Percentiles rank a stretch among this genome's conserved stretches.
These are phyloP conservation scores for Colletotrichum trifolii DNA, from an alignment of 2,329 filamentous ascomycete species.

Conservation along the genomic window DNA sequence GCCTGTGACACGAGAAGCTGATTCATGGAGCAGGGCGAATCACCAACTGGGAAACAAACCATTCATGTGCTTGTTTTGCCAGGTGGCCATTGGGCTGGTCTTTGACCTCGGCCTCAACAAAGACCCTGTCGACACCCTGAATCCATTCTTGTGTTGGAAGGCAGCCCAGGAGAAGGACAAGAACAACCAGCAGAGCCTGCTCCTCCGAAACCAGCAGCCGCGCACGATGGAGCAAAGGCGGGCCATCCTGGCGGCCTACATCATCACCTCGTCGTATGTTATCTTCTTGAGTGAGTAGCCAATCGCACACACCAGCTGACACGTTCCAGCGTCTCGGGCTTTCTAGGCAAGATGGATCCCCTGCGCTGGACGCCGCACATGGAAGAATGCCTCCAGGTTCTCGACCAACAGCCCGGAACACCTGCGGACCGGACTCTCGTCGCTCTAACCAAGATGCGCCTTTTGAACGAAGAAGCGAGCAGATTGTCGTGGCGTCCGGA, in stretches of 20 bases:
- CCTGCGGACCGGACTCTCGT: slow-evolving; percentile 59
- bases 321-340: slow-evolving; percentile 1
- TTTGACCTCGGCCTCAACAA: slow-evolving; percentile 56
- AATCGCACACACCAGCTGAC: neutral
- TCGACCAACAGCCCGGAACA: slow-evolving; percentile 55
- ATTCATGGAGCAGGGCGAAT: slow-evolving; percentile 18
- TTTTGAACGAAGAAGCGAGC: slow-evolving; percentile 42
- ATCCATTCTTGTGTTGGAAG: slow-evolving; percentile 34
- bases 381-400: slow-evolving; percentile 61
- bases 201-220: slow-evolving; percentile 13
- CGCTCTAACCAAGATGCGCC: slow-evolving; percentile 50
- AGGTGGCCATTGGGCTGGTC: slow-evolving; percentile 55
- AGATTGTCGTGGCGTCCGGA: slow-evolving; percentile 41
- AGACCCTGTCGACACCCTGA: slow-evolving; percentile 24
- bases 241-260: slow-evolving; percentile 37
- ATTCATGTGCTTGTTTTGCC: slow-evolving; percentile 55
- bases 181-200: neutral
- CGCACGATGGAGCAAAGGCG: slow-evolving; percentile 40
- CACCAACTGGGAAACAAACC: slow-evolving; percentile 48
- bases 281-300: neutral
- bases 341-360: slow-evolving; percentile 52
- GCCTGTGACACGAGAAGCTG: neutral
- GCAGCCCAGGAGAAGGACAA: slow-evolving; percentile 26
- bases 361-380: slow-evolving; percentile 66
- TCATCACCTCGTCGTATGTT: slow-evolving; percentile 23